phyloP scores from a whole-genome alignment of 257 asterid species.

The Cordia subcordata region DNA sequence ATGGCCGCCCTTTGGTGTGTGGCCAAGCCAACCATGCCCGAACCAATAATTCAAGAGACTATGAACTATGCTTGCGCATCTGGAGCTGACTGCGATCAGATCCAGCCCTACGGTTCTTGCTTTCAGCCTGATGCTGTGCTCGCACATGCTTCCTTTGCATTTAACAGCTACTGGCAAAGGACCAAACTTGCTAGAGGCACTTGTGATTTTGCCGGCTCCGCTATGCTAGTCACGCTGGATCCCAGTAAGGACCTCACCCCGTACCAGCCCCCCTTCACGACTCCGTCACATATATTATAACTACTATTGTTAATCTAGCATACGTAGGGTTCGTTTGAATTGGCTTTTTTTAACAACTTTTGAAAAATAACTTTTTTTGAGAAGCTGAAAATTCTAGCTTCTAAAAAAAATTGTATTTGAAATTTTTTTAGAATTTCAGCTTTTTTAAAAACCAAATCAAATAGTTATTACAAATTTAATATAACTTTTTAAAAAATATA shows the following conservation, averaged over 20 bases:
- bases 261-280: no score
- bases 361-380: no score
- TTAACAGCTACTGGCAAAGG: constrained; percentile 89
- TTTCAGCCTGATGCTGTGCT: constrained; percentile 66
- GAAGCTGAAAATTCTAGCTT: no score
- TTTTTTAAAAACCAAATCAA: no score
- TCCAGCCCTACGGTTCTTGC: constrained; percentile 70
- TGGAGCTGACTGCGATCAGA: constrained; percentile 78
- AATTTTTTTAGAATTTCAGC: no score
- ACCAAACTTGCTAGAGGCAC: constrained; percentile 69
- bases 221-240: constrained; percentile 81
- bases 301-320: no score
- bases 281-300: no score
- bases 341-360: no score
- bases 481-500: no score
- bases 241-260: constrained; percentile 59
- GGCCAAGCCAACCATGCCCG: constrained; percentile 91
- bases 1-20: constrained; percentile 82
- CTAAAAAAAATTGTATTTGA: no score
- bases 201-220: constrained; percentile 93
- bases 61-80: constrained; percentile 93
- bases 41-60: constrained; percentile 84
- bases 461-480: no score
- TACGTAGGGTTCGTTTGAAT: no score
- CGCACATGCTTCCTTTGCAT: constrained; percentile 91